phyloP scores from a whole-genome alignment of 1,284 basidiomycete genomes.

The Cutaneotrichosporon cavernicola region DNA sequence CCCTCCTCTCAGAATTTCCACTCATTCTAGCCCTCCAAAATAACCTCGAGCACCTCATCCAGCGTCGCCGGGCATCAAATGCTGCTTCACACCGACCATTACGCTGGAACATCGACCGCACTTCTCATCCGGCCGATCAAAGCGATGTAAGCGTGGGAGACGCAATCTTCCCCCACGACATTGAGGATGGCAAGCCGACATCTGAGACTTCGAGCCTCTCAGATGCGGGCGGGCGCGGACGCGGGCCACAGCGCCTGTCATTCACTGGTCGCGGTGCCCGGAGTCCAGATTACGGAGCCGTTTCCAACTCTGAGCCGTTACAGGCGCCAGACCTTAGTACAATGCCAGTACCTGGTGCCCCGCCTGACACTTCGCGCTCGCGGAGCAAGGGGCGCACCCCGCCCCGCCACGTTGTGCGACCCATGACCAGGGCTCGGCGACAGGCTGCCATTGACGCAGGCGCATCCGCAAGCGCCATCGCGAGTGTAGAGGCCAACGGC shows the following conservation, averaged over 20 bases:
- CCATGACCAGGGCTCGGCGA: constrained; percentile 21
- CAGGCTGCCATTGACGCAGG: constrained; percentile 23
- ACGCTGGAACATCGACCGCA: constrained; percentile 8
- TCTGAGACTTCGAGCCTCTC: not conserved
- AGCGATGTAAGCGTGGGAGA: constrained; percentile 9
- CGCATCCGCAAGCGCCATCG: constrained; percentile 14
- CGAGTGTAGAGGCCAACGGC: constrained; percentile 13
- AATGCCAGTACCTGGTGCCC: not conserved
- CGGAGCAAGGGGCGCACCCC: constrained; percentile 42
- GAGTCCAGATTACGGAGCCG: constrained; percentile 4
- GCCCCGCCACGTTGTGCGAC: constrained; percentile 30
- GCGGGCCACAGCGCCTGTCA: not conserved
- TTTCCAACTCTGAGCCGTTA: not conserved
- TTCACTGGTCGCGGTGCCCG: constrained; percentile 1
- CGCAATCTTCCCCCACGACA: constrained; percentile 18
- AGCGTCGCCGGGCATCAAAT: constrained; percentile 34
- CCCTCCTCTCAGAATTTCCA: not conserved
- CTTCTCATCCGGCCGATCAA: not conserved
- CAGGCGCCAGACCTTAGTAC: not conserved
- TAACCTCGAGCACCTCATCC: constrained; percentile 50
- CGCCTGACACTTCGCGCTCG: constrained; percentile 34
- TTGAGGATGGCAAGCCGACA: not conserved
- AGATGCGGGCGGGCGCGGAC: not conserved
- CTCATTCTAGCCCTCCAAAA: constrained; percentile 43
- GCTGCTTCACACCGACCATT: constrained; percentile 20